These are phyloP conservation scores for Psilocybe tampanensis DNA, from an alignment of 768 basidiomycete genomes.

Conservation along the genomic window DNA sequence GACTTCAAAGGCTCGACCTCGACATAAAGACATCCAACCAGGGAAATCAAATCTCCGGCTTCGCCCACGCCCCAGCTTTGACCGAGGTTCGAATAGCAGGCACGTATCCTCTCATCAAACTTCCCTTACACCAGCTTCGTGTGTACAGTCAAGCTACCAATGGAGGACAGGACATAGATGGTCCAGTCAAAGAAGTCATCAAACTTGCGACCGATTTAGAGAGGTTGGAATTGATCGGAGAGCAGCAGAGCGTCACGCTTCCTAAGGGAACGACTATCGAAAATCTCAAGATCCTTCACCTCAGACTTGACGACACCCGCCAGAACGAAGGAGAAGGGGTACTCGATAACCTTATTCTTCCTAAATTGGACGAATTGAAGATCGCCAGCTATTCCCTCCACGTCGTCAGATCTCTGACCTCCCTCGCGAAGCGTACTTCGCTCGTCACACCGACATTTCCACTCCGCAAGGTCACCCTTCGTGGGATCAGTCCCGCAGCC, in stretches of 20 bases:
- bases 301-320: neutral
- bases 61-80: neutral
- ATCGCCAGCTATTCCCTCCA: neutral
- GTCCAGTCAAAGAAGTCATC: neutral
- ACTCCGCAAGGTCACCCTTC: neutral
- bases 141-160: neutral
- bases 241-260: neutral
- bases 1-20: neutral
- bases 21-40: neutral
- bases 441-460: neutral
- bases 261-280: neutral
- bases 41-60: neutral
- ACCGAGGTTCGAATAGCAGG: neutral
- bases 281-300: neutral
- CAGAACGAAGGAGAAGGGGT: neutral
- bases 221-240: neutral
- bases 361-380: neutral
- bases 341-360: neutral
- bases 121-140: neutral
- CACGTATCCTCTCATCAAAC: neutral
- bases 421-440: neutral
- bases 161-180: neutral
- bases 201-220: neutral
- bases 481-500: neutral
- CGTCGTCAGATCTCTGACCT: neutral